Base-by-base conservation (phyloP, 1,284 basidiomycete species). In the Trametes pubescens region DNA sequence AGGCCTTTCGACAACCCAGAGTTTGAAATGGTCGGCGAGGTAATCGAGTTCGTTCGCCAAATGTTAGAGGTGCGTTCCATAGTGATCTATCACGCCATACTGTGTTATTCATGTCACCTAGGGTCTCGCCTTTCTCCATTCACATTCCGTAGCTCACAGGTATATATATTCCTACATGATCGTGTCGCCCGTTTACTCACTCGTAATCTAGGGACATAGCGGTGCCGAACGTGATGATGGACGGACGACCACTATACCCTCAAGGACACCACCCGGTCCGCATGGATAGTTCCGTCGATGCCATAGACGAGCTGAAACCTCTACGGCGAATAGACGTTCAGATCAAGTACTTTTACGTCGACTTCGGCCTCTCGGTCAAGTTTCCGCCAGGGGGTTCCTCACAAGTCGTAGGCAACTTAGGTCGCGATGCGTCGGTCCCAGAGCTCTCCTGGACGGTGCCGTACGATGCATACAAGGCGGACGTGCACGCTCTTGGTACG, bases 151-250 rank as follows among this genome's bases (percentile, higher is more conserved):
- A 5, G 74, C 75, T 1, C 75, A 76, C 65, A 61, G 72, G 73
- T 37, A 52, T 71, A 21, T 13, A 18, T 8, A 1, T 4, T 1
- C 4, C 13, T n/a, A 8, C 16, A 26, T 2, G 3, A n/a, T 4
- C 3, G 21, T 21, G 6, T 16, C 13, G 3, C 35, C 8, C 7
- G 16, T 7, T 7, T 7, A 3, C 13, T 24, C 40, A 47, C 49
- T 21, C 18, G 8, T 13, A 2, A 6, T 21, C 24, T 35, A 57
- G 56, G 21, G 74, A 75, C 49, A 72, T 72, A 21, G 64, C 70
- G 3, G 16, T 57, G 7, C 60, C 54, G 1, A 77, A 77, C 47
- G 71, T 76, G 51, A 73, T 75, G 73, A 74, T 76, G 73, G 74
- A 76, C 52, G 73, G 58, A 1, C 35, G 57, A 1, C 56, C 63